Base-by-base conservation (phyloP, 2,329 filamentous ascomycete species). In the Trichoderma semiorbis region DNA sequence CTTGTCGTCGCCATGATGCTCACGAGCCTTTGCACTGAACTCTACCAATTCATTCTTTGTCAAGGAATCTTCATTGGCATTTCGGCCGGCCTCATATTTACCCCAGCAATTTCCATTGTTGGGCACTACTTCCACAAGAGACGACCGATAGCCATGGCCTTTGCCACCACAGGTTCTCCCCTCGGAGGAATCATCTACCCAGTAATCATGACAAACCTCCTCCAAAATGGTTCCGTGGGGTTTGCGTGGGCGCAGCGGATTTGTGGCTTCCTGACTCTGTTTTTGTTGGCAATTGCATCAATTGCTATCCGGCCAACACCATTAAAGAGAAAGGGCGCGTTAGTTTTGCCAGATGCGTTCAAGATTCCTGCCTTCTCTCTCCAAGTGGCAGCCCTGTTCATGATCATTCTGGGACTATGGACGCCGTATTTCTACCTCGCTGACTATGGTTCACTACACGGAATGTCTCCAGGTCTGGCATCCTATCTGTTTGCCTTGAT, bases 1-100 rank as follows among this genome's bases (percentile, higher is more conserved):
- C 53, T 69, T 12, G 65, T 60, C 16, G 65, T 69, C 14, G 65
- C 65, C 14, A 69, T 69, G 65, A 69, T 69, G 65, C 65, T 69
- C 14, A 69, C 55, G 24, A 69, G 65, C 32, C 65, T 68, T 47
- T 68, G 65, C 5, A 69, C 65, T 14, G 32, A 69, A 14, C 57
- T 60, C 65, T 69, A 61, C 12, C 65, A 60, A 39, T 69, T 69
- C 10, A 39, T 68, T 32, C 65, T 68, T 10, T 68, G 65, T 11
- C 65, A 68, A 12, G 65, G 65, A n/a, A 43, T 68, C 65, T 68
- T 68, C 21, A 26, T 69, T 24, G 55, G 65, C 26, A 60, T 69
- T 5, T 24, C 65, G 7, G 47, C 65, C 6, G 65, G 65, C n/a
- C 65, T 69, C 26, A 69, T 69, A 50, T 69, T 69, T 7, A 69